Evolutionary conservation across 148 eudicot species (phyloP).

Genomic region (Fagopyrum homotropicum): DNA sequence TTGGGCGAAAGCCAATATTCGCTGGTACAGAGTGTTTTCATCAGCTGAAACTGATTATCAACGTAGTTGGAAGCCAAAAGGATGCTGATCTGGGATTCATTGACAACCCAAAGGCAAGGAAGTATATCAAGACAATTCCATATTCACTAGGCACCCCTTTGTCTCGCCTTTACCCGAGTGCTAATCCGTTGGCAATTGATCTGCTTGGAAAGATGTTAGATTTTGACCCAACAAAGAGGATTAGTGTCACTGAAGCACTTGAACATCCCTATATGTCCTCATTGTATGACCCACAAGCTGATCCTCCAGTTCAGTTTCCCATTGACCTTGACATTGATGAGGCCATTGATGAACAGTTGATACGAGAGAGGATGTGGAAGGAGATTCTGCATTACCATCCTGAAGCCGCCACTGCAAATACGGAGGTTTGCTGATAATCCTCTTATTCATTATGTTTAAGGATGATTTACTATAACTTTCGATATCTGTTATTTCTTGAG

Average conservation of each 20-base stretch:
- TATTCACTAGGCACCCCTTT: slow-evolving; percentile 41
- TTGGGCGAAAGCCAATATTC: slow-evolving; percentile 58
- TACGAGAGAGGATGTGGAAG: slow-evolving; percentile 60
- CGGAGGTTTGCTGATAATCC: slow-evolving; percentile 24
- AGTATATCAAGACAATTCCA: slow-evolving; percentile 41
- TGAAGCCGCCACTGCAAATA: slow-evolving; percentile 26
- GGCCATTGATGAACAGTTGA: slow-evolving; percentile 49
- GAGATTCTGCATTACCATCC: slow-evolving; percentile 68
- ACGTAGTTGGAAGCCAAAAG: slow-evolving; percentile 54
- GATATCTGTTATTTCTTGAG: too few species aligned
- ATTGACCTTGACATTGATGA: slow-evolving; percentile 57
- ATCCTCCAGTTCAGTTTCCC: slow-evolving; percentile 53
- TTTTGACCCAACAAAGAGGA: slow-evolving; percentile 59
- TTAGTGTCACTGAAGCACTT: slow-evolving; percentile 59
- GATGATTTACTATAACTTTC: background rate
- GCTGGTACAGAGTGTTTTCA: slow-evolving; percentile 64
- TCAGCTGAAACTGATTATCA: slow-evolving; percentile 52
- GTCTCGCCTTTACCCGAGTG: slow-evolving; percentile 44
- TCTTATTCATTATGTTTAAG: background rate
- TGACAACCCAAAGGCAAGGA: slow-evolving; percentile 55
- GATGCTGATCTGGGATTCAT: slow-evolving; percentile 49
- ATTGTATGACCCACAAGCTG: slow-evolving; percentile 40
- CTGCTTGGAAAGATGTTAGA: slow-evolving; percentile 57
- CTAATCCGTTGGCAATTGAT: slow-evolving; percentile 62
- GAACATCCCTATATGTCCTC: slow-evolving; percentile 65